A percentile compares a stretch with the other conserved stretches of the same genome.
These are phyloP conservation scores for Fagopyrum esculentum DNA, from an alignment of 148 eudicot species.

Conservation along the genomic window DNA sequence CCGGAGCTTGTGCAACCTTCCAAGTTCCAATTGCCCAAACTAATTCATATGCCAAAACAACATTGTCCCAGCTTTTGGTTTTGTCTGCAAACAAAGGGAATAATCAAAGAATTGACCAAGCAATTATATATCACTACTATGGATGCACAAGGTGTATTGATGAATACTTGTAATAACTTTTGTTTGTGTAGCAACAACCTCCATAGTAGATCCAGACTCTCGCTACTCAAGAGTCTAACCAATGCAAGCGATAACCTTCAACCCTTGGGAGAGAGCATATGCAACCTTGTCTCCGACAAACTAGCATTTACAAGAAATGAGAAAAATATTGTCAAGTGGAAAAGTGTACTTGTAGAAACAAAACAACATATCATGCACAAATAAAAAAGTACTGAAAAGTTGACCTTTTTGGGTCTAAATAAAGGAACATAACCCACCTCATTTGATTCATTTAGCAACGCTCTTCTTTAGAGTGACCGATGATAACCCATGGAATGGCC, in stretches of 20 bases:
- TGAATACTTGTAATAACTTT: conserved; percentile 50
- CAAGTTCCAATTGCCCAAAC: conserved; percentile 70
- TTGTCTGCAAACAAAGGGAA: conserved; percentile 24
- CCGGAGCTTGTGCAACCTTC: conserved; percentile 62
- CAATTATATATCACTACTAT: neutral
- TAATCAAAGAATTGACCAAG: neutral
- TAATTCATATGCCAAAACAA: conserved; percentile 55
- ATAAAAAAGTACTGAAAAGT: neutral
- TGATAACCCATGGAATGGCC: conserved; percentile 63
- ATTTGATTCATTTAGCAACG: conserved; percentile 46
- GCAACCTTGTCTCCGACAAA: conserved; percentile 61
- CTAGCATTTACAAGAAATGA: conserved; percentile 31
- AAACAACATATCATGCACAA: conserved; percentile 1
- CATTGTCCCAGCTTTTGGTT: conserved; percentile 41
- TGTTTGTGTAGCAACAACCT: conserved; percentile 62
- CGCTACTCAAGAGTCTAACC: conserved; percentile 70
- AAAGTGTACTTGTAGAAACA: neutral
- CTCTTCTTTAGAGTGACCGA: conserved; percentile 66
- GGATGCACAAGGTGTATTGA: neutral
- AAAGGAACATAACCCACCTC: conserved; percentile 27
- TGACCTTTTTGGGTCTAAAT: neutral
- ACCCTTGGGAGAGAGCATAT: conserved; percentile 56
- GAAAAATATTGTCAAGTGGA: neutral
- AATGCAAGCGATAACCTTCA: conserved; percentile 67
- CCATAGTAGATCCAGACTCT: conserved; percentile 53